Evolutionary conservation across 164 flowering plant genomes (phyloP).

Genomic region (Cinnamomum micranthum): DNA sequence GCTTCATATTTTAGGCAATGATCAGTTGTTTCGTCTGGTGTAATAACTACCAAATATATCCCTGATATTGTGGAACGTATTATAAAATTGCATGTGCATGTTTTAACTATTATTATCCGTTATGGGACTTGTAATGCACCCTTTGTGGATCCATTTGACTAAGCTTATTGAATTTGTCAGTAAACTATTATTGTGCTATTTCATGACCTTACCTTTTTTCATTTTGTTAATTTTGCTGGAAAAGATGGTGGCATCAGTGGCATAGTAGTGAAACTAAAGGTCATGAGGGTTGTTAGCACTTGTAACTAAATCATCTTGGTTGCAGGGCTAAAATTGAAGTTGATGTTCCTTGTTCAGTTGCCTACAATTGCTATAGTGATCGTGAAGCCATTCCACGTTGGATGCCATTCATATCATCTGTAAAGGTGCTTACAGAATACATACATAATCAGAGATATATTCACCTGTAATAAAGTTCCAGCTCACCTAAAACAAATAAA

Average conservation of each 20-base stretch:
- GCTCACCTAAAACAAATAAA: neutral
- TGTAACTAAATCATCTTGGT: conserved; percentile 6
- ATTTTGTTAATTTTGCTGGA: neutral
- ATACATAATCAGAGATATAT: neutral
- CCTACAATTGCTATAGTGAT: conserved; percentile 73
- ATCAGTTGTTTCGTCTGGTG: neutral
- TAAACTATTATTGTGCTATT: neutral
- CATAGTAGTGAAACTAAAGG: neutral
- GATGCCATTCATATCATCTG: conserved; percentile 98
- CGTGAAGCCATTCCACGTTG: conserved; percentile 85
- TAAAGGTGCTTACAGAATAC: conserved; percentile 44
- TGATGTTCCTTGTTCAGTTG: conserved; percentile 76
- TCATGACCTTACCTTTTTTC: neutral
- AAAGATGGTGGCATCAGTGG: neutral
- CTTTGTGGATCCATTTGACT: no score
- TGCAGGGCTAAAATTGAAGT: conserved; percentile 71
- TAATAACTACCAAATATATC: neutral
- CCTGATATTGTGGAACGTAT: neutral
- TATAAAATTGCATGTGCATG: neutral
- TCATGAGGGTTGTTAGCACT: neutral
- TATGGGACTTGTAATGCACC: no score
- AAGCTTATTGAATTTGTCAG: neutral
- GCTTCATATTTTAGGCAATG: neutral
- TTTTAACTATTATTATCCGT: no score
- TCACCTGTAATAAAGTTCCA: neutral